Evolutionary conservation across 768 basidiomycete genomes (phyloP), one percentile per base, ranked within the genome.

Genomic region (Pleurotus tuber-regium): DNA sequence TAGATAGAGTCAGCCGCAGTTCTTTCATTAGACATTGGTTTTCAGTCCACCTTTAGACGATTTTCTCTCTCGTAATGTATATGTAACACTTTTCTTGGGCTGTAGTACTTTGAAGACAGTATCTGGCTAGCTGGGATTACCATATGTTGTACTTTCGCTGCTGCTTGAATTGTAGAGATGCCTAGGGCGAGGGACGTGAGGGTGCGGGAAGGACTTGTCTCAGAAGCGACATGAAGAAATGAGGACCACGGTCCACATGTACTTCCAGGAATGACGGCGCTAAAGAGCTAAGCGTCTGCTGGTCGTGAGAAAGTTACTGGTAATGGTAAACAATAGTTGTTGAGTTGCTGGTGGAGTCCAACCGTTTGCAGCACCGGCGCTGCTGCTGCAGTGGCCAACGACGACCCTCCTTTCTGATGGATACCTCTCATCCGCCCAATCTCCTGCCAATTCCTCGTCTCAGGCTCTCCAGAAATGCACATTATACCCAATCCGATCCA

Each of bases 401-500:
- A 18, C 5, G 36, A 5, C 43, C 16, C 26, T 24, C 46, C 18
- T 35, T 35, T 6, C n/a, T 31, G 29, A 48, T 48, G 46, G 46
- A 33, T 35, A 48, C 41, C 41, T 25, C 41, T 18, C 41, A 42
- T 11, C 16, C 41, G 6, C 18, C 29, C 31, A 31, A 35, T 21
- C 21, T 33, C 21, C 55, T 51, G 48, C 52, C 51, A 30, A 53
- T 55, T 7, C 59, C 52, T 21, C 59, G 54, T 26, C 52, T 57
- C 12, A 48, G 54, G 44, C 33, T 60, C n/a, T 43, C 40, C 2
- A 39, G 59, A n/a, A 42, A 54, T 44, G 28, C 21, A 7, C 43
- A 56, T 43, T 55, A 44, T 50, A 35, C 43, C 54, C 39, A 49
- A 41, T 29, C 49, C 9, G 23, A 49, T 31, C 33, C 47, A 29